Evolutionary conservation across 2,329 filamentous ascomycete genomes (phyloP), one percentile per base, ranked within the genome.

Genomic region (Fusarium torreyae): DNA sequence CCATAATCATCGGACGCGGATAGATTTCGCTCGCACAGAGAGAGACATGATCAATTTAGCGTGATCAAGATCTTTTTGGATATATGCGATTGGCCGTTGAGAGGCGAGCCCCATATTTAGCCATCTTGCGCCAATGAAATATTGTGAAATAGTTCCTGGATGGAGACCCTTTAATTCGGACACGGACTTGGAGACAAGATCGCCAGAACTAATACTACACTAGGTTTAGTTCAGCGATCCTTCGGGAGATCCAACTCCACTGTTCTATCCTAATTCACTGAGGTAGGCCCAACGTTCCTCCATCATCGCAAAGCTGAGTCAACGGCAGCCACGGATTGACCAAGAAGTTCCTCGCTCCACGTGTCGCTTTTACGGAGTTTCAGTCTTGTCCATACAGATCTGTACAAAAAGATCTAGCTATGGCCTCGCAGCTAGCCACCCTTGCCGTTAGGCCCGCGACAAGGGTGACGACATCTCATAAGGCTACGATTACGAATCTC

Each of bases 121-220:
- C 15, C 7, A 5, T 6, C 1, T 1, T 8, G 8, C 14, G 10
- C 55, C 46, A 57, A 57, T 52, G n/a, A 39, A 31, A 20, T 57
- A 34, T 45, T 44, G 55, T 44, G n/a, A 44, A 57, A 38, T 44
- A 31, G 55, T 31, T 52, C 55, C 55, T 22, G 14, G 14, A 22
- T 18, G 34, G 17, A 34, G 33, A 34, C 11, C 33, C 8, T 28
- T 28, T 3, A 28, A 28, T 28, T 28, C 26, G 26, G 26, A 28
- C 26, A 10, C 26, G 26, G 7, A 28, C 9, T 28, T 28, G 26
- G 26, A 31, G 28, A 31, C 28, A 31, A 31, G 28, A 31, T 31
- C 28, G 10, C 28, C 5, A 13, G 28, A 13, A 31, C 10, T 31
- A 31, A 4, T 31, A 31, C 28, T 13, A 31, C 10, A 31, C 10